A percentile compares a stretch with the other conserved stretches of the same genome.
phyloP scores from a whole-genome alignment of 2,329 filamentous ascomycete species.

The Pezizomycotina sp. region DNA sequence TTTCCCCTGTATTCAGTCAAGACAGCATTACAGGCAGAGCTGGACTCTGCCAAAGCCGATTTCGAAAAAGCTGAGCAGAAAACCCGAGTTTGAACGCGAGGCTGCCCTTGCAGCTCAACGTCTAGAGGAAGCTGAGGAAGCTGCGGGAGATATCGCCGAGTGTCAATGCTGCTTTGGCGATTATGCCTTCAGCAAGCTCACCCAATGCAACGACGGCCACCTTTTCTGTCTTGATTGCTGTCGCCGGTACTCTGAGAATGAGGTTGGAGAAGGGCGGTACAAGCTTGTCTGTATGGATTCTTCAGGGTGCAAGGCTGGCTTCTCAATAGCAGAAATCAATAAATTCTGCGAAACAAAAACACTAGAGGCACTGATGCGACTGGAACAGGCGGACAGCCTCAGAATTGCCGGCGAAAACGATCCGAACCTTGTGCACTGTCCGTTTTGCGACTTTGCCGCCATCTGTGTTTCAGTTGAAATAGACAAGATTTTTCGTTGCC shows the following conservation, averaged over 20 bases:
- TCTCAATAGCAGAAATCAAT: constrained; percentile 39
- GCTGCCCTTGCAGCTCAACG: constrained; percentile 24
- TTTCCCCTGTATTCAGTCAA: constrained; percentile 9
- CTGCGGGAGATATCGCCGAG: constrained; percentile 28
- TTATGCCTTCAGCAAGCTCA: constrained; percentile 47
- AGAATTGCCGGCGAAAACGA: too few relatives aligned
- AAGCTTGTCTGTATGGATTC: constrained; percentile 54
- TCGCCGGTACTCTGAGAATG: constrained; percentile 45
- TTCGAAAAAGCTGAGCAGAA: constrained; percentile 2
- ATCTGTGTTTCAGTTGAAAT: constrained; percentile 51
- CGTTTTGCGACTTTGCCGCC: constrained; percentile 67
- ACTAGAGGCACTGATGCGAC: constrained; percentile 46
- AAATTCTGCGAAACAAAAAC: constrained; percentile 43
- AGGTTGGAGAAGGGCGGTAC: constrained; percentile 54
- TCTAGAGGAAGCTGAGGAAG: constrained; percentile 29
- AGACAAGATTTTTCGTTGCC: constrained; percentile 58
- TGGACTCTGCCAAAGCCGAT: background rate
- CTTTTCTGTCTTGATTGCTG: constrained; percentile 56
- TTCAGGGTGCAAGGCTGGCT: constrained; percentile 47
- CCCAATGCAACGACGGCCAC: constrained; percentile 45
- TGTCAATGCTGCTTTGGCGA: constrained; percentile 50
- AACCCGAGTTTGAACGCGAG: constrained; percentile 22
- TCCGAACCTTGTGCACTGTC: constrained; percentile 35
- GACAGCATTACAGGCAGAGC: constrained; percentile 8
- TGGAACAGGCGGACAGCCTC: constrained; percentile 55